Percentiles rank a stretch among this genome's conserved stretches.
phyloP scores from a whole-genome alignment of 2,329 filamentous ascomycete species.

The Helminthosporium solani region DNA sequence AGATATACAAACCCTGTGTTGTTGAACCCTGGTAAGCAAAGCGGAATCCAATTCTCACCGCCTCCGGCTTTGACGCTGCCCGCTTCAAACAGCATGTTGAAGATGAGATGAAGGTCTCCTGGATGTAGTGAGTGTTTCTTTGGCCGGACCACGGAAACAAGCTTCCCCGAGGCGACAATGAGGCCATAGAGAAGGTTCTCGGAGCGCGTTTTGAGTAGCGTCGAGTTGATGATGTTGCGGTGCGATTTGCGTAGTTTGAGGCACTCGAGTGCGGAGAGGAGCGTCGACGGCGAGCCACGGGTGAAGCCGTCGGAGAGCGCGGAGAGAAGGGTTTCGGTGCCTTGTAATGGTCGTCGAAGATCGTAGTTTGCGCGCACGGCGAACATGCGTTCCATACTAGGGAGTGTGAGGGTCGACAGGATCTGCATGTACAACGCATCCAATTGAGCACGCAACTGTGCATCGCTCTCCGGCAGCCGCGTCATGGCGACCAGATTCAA shows the following conservation, averaged over 20 bases:
- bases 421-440: constrained; percentile 99
- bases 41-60: constrained; percentile 97
- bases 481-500: constrained; percentile 94
- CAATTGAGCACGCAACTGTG: constrained; percentile 81
- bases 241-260: constrained; percentile 89
- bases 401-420: constrained; percentile 87
- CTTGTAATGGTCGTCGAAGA: constrained; percentile 82
- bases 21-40: constrained; percentile 96
- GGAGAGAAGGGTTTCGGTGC: constrained; percentile 86
- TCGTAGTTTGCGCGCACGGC: constrained; percentile 90
- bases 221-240: constrained; percentile 80
- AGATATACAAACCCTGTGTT: constrained; percentile 96
- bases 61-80: constrained; percentile 85
- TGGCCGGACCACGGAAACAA: constrained; percentile 92
- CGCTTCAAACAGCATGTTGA: constrained; percentile 99
- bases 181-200: constrained; percentile 86
- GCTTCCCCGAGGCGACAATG: constrained; percentile 85
- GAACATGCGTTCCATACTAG: constrained; percentile 83
- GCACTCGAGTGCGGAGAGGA: constrained; percentile 89
- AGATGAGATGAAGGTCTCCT: constrained; percentile 91
- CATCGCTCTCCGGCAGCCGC: constrained; percentile 85
- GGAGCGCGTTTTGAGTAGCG: constrained; percentile 74
- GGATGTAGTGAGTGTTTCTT: constrained; percentile 95
- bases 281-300: constrained; percentile 80
- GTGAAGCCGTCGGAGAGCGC: constrained; percentile 95